These are phyloP conservation scores for Emericellopsis cladophorae DNA, from an alignment of 2,329 filamentous ascomycete genomes.

Conservation along the genomic window DNA sequence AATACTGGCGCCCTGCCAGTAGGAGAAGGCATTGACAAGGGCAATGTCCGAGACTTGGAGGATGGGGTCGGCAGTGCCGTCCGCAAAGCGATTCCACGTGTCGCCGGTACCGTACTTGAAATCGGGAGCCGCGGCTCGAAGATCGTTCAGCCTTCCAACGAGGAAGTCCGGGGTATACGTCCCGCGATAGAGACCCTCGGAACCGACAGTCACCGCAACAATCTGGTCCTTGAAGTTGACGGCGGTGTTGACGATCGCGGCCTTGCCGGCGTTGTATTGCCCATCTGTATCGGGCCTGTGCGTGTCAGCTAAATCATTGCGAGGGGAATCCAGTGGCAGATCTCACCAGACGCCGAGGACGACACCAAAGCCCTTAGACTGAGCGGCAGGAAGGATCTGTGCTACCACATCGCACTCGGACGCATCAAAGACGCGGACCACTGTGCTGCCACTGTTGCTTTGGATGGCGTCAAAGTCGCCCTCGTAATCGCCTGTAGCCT, in stretches of 20 bases:
- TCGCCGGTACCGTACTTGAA: slow-evolving; percentile 2
- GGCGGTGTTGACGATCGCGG: background rate
- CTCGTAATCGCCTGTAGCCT: background rate
- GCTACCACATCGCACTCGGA: slow-evolving; percentile 1
- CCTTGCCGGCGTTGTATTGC: slow-evolving; percentile 1
- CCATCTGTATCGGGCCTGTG: slow-evolving; percentile 1
- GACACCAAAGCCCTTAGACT: background rate
- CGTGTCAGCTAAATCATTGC: too few species aligned
- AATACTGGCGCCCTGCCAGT: slow-evolving; percentile 2
- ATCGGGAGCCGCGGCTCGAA: background rate
- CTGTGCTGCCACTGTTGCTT: background rate
- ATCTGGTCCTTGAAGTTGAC: slow-evolving; percentile 1
- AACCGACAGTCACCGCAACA: slow-evolving; percentile 1
- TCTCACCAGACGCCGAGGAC: slow-evolving; percentile 1
- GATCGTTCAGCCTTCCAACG: background rate
- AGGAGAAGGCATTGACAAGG: slow-evolving; percentile 3
- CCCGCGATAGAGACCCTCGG: slow-evolving; percentile 2
- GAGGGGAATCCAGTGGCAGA: background rate
- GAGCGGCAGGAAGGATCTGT: slow-evolving; percentile 1
- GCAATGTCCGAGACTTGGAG: background rate
- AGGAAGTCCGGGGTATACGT: slow-evolving; percentile 2
- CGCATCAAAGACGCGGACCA: slow-evolving; percentile 1
- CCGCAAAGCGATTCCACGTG: slow-evolving; percentile 1
- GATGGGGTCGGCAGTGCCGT: background rate
- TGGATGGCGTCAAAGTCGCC: slow-evolving; percentile 2